Evolutionary conservation across 306 rosid genomes (phyloP), one percentile per base, ranked within the genome.

Genomic region (Prunus dulcis): DNA sequence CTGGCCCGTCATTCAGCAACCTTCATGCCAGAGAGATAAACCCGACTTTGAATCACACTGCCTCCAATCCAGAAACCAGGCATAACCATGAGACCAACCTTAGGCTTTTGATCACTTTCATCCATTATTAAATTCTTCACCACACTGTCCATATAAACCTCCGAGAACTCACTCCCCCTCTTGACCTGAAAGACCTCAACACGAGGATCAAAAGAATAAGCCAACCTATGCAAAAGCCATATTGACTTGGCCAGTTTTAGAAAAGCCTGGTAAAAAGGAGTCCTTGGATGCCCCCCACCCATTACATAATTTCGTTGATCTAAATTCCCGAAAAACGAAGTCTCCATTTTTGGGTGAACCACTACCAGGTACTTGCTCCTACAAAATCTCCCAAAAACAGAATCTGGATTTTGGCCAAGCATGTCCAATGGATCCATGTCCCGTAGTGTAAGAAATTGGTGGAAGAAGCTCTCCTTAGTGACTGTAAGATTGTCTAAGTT

Each of bases 261-360:
- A 78, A 92, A 96, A 56, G 96, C 98, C 79, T 91, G 98, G 89
- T 96, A 96, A 81, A 96, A 96, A 0, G 98, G 96, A 23, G 99
- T 96, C 82, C 99, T 91, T 19, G 99, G 99, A 84, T 96, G 98
- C 69, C 97, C 99, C 15, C 99, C 98, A 32, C 96, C 97, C 78
- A 79, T 84, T 46, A 96, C 89, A 53, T 86, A 88, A 72, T 93
- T 93, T 80, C 97, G 82, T 73, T 92, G 99, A 85, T 96, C 99
- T 75, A 96, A 78, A 57, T 92, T 96, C 61, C 99, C 99, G 19
- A 92, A 96, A 85, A 96, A 93, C 8, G 99, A 96, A 20, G 96
- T 95, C 80, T 96, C 99, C 99, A 96, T 93, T 75, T 96, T 93
- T 19, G 91, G 93, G 83, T 96, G 99, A 82, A 96, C 97, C 57